phyloP scores from a whole-genome alignment of 1,284 basidiomycete genomes.

The Coniferiporia weirii region DNA sequence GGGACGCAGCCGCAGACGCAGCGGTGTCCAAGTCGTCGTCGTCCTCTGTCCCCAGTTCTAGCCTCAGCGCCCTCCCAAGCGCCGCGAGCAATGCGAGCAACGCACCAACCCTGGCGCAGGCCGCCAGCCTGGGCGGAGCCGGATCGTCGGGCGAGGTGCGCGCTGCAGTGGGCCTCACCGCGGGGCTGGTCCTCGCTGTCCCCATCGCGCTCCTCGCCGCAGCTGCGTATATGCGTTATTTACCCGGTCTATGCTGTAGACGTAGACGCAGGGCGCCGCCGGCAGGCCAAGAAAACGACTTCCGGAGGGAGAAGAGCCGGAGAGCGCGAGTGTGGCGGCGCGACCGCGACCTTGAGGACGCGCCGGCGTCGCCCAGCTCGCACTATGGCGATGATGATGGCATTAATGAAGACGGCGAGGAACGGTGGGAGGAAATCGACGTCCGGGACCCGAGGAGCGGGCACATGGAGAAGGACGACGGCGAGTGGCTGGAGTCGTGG shows the following conservation, averaged over 20 bases:
- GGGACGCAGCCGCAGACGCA: background rate
- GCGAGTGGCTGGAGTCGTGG: constrained; percentile 14
- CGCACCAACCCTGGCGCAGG: background rate
- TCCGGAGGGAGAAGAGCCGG: background rate
- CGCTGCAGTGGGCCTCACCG: background rate
- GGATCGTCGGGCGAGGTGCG: background rate
- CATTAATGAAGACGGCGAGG: background rate
- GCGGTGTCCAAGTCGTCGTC: background rate
- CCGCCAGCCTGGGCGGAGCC: background rate
- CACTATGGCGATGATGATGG: constrained; percentile 1
- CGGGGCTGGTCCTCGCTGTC: background rate
- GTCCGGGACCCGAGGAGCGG: background rate
- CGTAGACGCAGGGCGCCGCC: background rate
- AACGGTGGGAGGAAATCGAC: constrained; percentile 2
- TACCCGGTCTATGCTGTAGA: no score
- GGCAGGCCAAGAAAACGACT: background rate
- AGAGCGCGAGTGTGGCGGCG: background rate
- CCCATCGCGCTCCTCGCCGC: background rate
- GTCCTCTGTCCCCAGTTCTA: background rate
- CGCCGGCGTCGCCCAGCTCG: background rate
- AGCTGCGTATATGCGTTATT: background rate
- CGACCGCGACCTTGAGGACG: background rate
- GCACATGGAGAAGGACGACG: background rate
- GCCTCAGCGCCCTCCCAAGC: background rate
- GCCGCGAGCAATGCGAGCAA: background rate